Percentiles rank a stretch among this genome's conserved stretches.
phyloP scores from a whole-genome alignment of 2,329 filamentous ascomycete genomes.

The Colletotrichum brevisporum region DNA sequence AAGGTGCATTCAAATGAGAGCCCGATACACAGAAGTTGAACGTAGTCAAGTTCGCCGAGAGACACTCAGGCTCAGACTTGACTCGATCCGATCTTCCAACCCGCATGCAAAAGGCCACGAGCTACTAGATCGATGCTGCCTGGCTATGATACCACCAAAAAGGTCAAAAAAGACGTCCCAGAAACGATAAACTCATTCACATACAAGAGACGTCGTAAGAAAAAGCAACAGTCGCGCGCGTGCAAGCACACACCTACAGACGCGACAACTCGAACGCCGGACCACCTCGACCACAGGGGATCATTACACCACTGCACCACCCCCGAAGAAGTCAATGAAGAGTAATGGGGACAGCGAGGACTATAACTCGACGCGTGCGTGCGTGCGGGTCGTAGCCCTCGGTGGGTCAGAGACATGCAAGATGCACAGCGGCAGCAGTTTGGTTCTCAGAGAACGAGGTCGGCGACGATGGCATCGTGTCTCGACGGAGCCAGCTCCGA shows the following conservation, averaged over 20 bases:
- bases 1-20: too few species aligned
- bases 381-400: not conserved
- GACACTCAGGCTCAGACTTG: too few species aligned
- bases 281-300: not conserved
- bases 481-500: not conserved
- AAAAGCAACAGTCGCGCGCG: not conserved
- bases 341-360: not conserved
- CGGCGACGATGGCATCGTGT: not conserved
- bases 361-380: not conserved
- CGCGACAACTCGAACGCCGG: not conserved
- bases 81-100: too few species aligned
- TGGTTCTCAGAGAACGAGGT: not conserved
- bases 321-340: not conserved
- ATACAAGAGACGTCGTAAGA: not conserved
- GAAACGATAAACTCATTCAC: not conserved
- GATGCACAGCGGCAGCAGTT: not conserved
- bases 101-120: too few species aligned
- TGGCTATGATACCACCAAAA: too few species aligned
- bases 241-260: not conserved
- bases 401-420: not conserved
- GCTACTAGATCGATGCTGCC: too few species aligned
- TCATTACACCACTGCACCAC: not conserved
- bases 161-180: not conserved
- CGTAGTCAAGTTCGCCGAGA: too few species aligned
- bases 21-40: too few species aligned